Evolutionary conservation across 148 eudicot species (phyloP).

Genomic region (Dysphania ambrosioides): DNA sequence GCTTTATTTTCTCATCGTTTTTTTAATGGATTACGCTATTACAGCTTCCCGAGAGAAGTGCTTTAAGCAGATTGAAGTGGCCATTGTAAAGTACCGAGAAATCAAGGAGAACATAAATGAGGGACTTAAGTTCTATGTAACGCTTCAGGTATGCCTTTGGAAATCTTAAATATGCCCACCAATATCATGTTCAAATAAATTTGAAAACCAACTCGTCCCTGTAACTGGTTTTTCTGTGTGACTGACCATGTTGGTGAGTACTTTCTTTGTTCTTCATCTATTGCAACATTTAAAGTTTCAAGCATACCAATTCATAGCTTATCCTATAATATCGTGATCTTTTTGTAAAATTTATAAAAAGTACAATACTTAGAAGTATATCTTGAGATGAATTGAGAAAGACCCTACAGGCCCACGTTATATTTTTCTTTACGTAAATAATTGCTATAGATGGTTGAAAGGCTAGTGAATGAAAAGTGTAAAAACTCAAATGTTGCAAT

Average conservation of each 20-base stretch:
- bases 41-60: constrained; percentile 80
- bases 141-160: constrained; percentile 66
- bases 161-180: neutral
- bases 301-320: no score
- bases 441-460: no score
- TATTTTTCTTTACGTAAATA: no score
- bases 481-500: no score
- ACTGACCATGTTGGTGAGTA: neutral
- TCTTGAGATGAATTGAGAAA: no score
- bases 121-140: constrained; percentile 92
- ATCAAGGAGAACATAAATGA: constrained; percentile 90
- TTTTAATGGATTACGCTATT: neutral
- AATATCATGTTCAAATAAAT: neutral
- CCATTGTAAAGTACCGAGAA: constrained; percentile 80
- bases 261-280: no score
- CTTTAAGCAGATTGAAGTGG: constrained; percentile 94
- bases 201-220: neutral
- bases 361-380: no score
- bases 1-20: constrained; percentile 1
- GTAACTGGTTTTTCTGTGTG: neutral
- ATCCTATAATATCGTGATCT: no score
- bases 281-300: no score
- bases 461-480: no score
- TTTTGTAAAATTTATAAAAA: no score
- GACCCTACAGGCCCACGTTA: no score